Conservation (phyloP, 768 basidiomycete species). For the Tylopilus cervinicoccineus region DNA sequence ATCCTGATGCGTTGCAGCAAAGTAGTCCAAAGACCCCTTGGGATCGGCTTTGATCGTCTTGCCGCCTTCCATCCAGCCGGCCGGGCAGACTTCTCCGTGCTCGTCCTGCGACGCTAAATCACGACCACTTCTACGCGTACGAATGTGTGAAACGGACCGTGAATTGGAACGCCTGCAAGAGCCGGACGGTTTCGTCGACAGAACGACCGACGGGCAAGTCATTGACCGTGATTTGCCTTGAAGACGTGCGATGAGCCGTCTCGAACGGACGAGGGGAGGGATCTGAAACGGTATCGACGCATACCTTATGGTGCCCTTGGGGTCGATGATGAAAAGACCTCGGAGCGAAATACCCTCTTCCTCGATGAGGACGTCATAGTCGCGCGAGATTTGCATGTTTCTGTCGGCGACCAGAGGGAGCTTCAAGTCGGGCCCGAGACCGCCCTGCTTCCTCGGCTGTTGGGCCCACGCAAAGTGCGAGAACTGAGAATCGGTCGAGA, state of each 20-base stretch:
- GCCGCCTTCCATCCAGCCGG: constrained; percentile 79
- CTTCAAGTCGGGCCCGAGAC: constrained; percentile 83
- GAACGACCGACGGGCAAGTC: constrained; percentile 95
- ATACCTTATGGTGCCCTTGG: constrained; percentile 72
- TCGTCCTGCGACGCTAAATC: constrained; percentile 46
- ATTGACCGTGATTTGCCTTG: constrained; percentile 81
- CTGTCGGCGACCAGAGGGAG: constrained; percentile 81
- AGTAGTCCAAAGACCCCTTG: constrained; percentile 70
- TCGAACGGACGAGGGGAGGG: neutral
- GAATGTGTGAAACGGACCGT: constrained; percentile 44
- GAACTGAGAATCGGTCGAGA: constrained; percentile 89
- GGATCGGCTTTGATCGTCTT: constrained; percentile 85
- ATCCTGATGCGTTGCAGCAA: constrained; percentile 34
- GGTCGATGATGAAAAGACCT: constrained; percentile 84
- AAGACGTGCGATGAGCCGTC: neutral
- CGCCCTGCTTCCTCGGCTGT: constrained; percentile 79
- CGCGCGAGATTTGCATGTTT: constrained; percentile 73
- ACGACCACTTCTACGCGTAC: neutral
- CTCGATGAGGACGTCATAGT: constrained; percentile 86
- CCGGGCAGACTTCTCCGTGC: constrained; percentile 91
- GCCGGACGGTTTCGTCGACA: constrained; percentile 87
- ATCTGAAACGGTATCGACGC: neutral
- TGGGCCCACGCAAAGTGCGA: constrained; percentile 86
- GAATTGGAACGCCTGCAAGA: constrained; percentile 93
- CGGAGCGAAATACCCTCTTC: constrained; percentile 87